phyloP scores from a whole-genome alignment of 441 rosid species.

The Jatropha podagrica region DNA sequence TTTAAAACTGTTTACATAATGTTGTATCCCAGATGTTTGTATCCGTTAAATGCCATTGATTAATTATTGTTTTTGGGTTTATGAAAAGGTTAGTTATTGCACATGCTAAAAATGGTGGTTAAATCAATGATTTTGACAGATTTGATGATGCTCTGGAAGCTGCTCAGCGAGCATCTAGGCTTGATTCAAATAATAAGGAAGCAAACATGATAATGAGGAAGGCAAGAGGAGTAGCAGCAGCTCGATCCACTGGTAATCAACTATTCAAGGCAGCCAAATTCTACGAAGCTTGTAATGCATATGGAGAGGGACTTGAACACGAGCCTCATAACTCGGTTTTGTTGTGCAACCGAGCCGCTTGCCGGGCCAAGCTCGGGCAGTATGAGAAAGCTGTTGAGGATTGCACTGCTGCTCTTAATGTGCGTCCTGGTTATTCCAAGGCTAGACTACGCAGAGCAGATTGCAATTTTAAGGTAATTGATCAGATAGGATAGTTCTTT shows the following conservation, averaged over 20 bases:
- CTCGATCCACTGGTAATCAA: slow-evolving; percentile 70
- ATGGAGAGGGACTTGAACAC: slow-evolving; percentile 72
- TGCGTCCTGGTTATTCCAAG: slow-evolving; percentile 65
- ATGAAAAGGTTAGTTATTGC: too few relatives aligned
- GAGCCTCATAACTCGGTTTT: slow-evolving; percentile 77
- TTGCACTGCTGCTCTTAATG: slow-evolving; percentile 61
- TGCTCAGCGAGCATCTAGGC: slow-evolving; percentile 60
- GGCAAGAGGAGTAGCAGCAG: slow-evolving; percentile 53
- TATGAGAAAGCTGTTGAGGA: slow-evolving; percentile 69
- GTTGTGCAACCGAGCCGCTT: slow-evolving; percentile 89
- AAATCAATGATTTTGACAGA: slow-evolving; percentile 31
- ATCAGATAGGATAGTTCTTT: too few relatives aligned
- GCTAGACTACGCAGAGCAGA: slow-evolving; percentile 88
- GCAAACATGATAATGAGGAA: slow-evolving; percentile 44
- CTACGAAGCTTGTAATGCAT: slow-evolving; percentile 57
- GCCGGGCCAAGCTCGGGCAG: slow-evolving; percentile 58
- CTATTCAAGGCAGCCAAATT: slow-evolving; percentile 56
- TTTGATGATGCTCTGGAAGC: slow-evolving; percentile 74
- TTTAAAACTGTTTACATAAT: too few relatives aligned
- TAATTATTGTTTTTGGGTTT: too few relatives aligned
- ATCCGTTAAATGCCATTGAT: too few relatives aligned
- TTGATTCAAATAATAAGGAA: slow-evolving; percentile 69
- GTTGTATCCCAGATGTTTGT: too few relatives aligned
- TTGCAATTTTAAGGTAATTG: slow-evolving; percentile 61
- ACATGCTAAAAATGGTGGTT: too few relatives aligned